These are phyloP conservation scores for Fusarium nelsonii DNA, from an alignment of 2,329 filamentous ascomycete species.

Conservation along the genomic window DNA sequence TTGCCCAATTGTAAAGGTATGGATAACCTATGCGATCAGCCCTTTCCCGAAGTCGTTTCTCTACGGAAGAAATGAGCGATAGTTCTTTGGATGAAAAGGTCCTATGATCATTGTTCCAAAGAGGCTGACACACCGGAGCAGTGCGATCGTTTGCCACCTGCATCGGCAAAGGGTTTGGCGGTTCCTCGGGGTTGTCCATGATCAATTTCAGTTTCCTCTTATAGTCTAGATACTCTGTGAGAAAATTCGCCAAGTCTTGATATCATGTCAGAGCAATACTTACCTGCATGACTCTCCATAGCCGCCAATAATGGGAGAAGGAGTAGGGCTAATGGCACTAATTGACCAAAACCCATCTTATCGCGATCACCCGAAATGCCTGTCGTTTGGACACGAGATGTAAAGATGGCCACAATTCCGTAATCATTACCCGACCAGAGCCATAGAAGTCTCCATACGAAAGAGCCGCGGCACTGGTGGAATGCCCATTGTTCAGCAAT, in stretches of 20 bases:
- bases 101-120: no score
- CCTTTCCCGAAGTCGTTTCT: rapidly evolving
- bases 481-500: not conserved
- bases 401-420: not conserved
- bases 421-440: not conserved
- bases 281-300: not conserved
- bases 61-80: rapidly evolving
- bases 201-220: not conserved
- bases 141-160: no score
- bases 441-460: not conserved
- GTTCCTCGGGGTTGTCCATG: no score
- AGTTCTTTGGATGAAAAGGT: no score
- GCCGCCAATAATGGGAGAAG: not conserved
- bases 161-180: not conserved
- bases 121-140: no score
- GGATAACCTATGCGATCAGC: not conserved
- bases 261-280: rapidly evolving
- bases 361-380: not conserved
- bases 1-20: not conserved
- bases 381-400: rapidly evolving
- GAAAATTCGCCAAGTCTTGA: rapidly evolving
- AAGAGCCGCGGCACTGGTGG: not conserved
- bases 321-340: not conserved
- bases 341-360: not conserved
- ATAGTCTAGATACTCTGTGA: not conserved